Base-by-base conservation (phyloP, 805 yeast genomes). In the Ogataea paradorogensis region DNA sequence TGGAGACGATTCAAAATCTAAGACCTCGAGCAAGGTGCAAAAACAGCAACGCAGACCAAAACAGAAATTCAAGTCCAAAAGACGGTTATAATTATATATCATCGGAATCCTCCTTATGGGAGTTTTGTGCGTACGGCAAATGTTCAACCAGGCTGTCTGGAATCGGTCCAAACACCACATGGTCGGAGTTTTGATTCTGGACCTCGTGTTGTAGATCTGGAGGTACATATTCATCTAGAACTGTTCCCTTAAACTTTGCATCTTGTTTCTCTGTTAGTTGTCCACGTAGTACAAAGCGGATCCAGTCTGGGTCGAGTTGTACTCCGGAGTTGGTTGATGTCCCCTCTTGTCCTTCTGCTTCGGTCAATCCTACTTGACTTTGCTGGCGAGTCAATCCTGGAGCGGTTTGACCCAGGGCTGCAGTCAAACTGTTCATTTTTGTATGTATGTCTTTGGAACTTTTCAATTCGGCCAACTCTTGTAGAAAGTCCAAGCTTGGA, bases 61-160 rank as follows among this genome's bases (percentile, higher is more conserved):
- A 52, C 73, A 66, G 45, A 75, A 74, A 53, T 76, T 76, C 52
- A 76, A 76, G 60, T 72, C 83, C 16, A 74, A 72, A 52, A 79
- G 74, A 70, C 79, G 78, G 70, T 67, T 79, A 46, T 79, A 37
- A 52, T 21, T 27, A 26, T 32, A 27, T 27, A 20, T 28, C 29
- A 32, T 33, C 24, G n/a, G 14, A 11, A 15, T 26, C 30, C 9
- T 32, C 27, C 24, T 9, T 4, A 10, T 15, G 10, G 15, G 31
- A 21, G 13, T 57, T 62, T 28, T 54, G 55, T 15, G 55, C 55
- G 37, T 64, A 63, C 1, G 69, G 68, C 23, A 62, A 44, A 34
- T 55, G 49, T 14, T 55, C 53, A 25, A 56, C 40, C 18, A 64
- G 35, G 9, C 41, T 53, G 15, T 61, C 66, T 2, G 69, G 67